These are phyloP conservation scores for Ascochyta lentis DNA, from an alignment of 2,329 filamentous ascomycete genomes.

Conservation along the genomic window DNA sequence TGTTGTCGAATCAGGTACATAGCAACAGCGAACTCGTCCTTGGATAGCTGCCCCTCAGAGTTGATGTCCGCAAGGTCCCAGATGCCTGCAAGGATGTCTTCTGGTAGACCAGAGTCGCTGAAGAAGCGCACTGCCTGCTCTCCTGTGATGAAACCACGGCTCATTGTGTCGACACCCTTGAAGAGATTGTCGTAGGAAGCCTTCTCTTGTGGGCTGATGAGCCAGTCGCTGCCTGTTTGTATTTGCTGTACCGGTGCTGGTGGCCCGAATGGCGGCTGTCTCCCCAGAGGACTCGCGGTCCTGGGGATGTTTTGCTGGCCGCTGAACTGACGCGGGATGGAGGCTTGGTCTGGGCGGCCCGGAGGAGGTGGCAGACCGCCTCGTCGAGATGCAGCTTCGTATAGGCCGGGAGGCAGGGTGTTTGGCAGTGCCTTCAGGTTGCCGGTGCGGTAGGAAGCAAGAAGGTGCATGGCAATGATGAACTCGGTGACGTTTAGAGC, in stretches of 20 bases:
- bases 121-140: slow-evolving; percentile 96
- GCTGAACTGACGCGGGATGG: slow-evolving; percentile 84
- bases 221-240: slow-evolving; percentile 73
- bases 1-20: slow-evolving; percentile 97
- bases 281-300: slow-evolving; percentile 66
- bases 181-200: slow-evolving; percentile 87
- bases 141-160: slow-evolving; percentile 84
- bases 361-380: slow-evolving; percentile 50
- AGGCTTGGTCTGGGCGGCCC: slow-evolving; percentile 60
- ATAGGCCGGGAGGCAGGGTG: slow-evolving; percentile 81
- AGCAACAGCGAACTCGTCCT: slow-evolving; percentile 93
- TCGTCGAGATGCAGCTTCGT: slow-evolving; percentile 83
- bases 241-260: slow-evolving; percentile 61
- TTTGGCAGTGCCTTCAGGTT: slow-evolving; percentile 79
- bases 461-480: slow-evolving; percentile 96
- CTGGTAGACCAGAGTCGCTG: slow-evolving; percentile 86
- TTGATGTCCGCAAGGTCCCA: slow-evolving; percentile 97
- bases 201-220: slow-evolving; percentile 84
- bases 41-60: slow-evolving; percentile 81
- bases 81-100: slow-evolving; percentile 89
- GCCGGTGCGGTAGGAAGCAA: slow-evolving; percentile 89
- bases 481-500: slow-evolving; percentile 88
- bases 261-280: slow-evolving; percentile 56
- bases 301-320: slow-evolving; percentile 60
- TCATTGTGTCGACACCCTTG: slow-evolving; percentile 78